phyloP scores from a whole-genome alignment of 495 filamentous ascomycete species.

The Poronia punctata region DNA sequence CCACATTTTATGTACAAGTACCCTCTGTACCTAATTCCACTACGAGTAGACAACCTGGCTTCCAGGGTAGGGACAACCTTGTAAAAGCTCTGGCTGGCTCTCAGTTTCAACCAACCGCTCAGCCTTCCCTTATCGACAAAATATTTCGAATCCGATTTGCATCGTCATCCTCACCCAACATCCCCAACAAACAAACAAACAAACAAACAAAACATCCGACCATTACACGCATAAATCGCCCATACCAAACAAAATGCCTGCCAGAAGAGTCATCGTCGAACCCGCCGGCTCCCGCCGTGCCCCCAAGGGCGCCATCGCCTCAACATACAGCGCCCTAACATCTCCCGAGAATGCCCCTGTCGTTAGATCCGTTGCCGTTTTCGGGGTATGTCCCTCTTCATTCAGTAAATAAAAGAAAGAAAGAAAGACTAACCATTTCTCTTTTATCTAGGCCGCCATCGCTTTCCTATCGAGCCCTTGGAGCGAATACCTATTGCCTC shows the following conservation, averaged over 20 bases:
- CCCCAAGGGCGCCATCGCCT: conserved; percentile 34
- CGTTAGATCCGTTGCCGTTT: conserved; percentile 63
- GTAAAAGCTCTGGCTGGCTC: no score
- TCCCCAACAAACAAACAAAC: not conserved
- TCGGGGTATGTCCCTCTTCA: conserved; percentile 68
- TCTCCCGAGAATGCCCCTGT: conserved; percentile 68
- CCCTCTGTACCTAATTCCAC: no score
- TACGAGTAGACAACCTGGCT: no score
- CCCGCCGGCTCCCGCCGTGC: conserved; percentile 14
- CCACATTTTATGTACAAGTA: no score
- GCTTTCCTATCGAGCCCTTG: conserved; percentile 69
- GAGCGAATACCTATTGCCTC: conserved; percentile 66
- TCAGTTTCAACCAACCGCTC: no score
- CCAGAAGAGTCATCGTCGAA: conserved; percentile 27
- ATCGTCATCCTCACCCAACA: no score
- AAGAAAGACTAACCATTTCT: no score
- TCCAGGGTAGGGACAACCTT: no score
- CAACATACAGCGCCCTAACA: conserved; percentile 57
- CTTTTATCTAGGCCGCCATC: conserved; percentile 63
- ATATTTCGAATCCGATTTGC: no score
- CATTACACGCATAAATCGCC: no score
- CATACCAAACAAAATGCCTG: conserved; percentile 28
- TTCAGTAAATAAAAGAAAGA: no score
- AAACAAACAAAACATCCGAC: conserved; percentile 4
- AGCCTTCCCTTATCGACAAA: no score